Evolutionary conservation across 768 basidiomycete genomes (phyloP).

Genomic region (Tephrocybe sp.): DNA sequence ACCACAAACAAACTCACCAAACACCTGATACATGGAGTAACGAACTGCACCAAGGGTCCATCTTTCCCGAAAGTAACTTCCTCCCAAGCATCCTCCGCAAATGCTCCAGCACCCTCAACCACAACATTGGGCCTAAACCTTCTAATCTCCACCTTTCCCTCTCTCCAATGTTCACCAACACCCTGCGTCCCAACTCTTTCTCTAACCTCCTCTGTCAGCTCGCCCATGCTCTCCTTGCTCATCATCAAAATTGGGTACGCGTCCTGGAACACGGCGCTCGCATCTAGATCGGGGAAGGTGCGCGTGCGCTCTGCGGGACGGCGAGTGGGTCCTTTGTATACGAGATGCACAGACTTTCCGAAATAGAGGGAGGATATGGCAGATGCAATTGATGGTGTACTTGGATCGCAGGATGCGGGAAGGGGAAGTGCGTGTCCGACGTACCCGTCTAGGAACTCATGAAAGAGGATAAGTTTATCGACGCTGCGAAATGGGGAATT

Average conservation of each 20-base stretch:
- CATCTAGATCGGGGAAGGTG: conserved; percentile 48
- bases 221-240: conserved; percentile 61
- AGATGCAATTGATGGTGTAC: conserved; percentile 56
- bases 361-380: conserved; percentile 59
- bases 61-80: conserved; percentile 50
- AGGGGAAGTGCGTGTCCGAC: conserved; percentile 46
- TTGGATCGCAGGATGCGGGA: conserved; percentile 22
- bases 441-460: conserved; percentile 58
- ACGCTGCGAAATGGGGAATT: conserved; percentile 36
- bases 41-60: conserved; percentile 49
- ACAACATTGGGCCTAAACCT: conserved; percentile 75
- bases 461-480: conserved; percentile 50
- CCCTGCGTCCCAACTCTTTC: conserved; percentile 38
- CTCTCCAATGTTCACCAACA: conserved; percentile 16
- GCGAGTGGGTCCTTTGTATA: conserved; percentile 61
- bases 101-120: conserved; percentile 64
- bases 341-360: conserved; percentile 56
- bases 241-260: conserved; percentile 67
- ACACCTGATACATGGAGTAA: conserved; percentile 70
- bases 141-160: conserved; percentile 10
- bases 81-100: conserved; percentile 70
- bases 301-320: conserved; percentile 45
- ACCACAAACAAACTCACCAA: conserved; percentile 56
- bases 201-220: conserved; percentile 47
- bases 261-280: conserved; percentile 62